Percentiles rank a stretch among this genome's conserved stretches.
Conservation (phyloP, 2,329 filamentous ascomycete species). For the Hyphodiscus sp. region DNA sequence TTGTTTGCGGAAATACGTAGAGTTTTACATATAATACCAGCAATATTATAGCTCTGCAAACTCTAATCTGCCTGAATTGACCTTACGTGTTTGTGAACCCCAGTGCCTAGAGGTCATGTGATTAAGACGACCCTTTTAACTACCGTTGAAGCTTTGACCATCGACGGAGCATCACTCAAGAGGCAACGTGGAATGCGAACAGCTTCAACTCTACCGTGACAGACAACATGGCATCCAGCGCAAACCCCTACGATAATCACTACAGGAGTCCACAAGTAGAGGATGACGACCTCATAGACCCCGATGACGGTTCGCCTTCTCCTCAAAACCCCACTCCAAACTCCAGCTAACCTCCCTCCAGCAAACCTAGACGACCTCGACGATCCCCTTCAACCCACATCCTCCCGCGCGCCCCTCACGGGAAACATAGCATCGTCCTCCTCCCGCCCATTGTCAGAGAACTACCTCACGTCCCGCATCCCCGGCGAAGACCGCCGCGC, state of each 20-base stretch:
- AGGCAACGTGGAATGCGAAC: neutral
- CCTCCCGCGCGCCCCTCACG: constrained; percentile 70
- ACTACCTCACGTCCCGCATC: constrained; percentile 82
- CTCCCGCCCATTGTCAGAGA: constrained; percentile 59
- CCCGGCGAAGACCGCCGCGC: constrained; percentile 89
- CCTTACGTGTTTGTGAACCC: too few relatives aligned
- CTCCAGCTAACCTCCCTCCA: constrained; percentile 14
- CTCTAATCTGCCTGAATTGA: too few relatives aligned
- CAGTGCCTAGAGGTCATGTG: too few relatives aligned
- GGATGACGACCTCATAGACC: constrained; percentile 70
- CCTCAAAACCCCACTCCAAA: neutral
- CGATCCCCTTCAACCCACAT: constrained; percentile 81
- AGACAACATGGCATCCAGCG: constrained; percentile 30
- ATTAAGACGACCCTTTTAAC: neutral
- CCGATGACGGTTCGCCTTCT: constrained; percentile 60
- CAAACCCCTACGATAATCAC: constrained; percentile 44
- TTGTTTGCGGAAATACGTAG: too few relatives aligned
- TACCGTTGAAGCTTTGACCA: neutral
- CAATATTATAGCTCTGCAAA: too few relatives aligned
- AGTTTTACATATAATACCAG: too few relatives aligned
- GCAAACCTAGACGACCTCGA: constrained; percentile 65
- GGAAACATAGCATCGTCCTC: constrained; percentile 64
- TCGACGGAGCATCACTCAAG: neutral
- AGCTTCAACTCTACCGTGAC: neutral
- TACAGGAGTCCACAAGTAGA: constrained; percentile 54